Base-by-base conservation (phyloP, 2,329 filamentous ascomycete species). In the Aspergillus sp. region DNA sequence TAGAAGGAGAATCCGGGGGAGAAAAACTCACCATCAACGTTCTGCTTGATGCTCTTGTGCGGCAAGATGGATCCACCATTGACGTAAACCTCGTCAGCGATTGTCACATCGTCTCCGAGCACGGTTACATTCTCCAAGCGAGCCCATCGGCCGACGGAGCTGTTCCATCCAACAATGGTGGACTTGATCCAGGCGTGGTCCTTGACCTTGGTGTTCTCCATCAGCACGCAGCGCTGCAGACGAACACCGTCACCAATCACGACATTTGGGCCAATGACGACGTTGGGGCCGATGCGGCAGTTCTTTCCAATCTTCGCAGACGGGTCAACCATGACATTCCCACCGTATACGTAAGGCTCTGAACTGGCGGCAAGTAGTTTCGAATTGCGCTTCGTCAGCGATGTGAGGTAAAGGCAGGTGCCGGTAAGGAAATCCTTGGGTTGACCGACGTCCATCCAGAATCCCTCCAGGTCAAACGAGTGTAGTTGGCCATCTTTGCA, bases 371-470 rank as follows among this genome's bases (percentile, higher is more conserved):
- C 88, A 55, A 98, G 90, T 64, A 91, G 85, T 82, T 96, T 93
- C 75, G 92, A 91, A 76, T 89, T 88, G 82, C 91, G 93, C 87
- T 97, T 97, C 62, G 93, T 86, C 63, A 98, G 87, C 3, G 92
- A 96, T 51, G 92, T 93, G 56, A 99, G 91, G 83, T 97, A 98
- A 65, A 99, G 86, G 82, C 94, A 98, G 64, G 95, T 98, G 66
- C 94, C 94, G 23, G 91, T 92, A 59, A 99, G 84, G 87, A 98
- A 99, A 77, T 99, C 94, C 84, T 98, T 99, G 71, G 94, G 94
- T 82, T 99, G 94, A 72, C 94, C 94, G 67, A 99, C 92, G 72
- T 98, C 94, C 94, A 98, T 98, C 94, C 94, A 98, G 87, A 96
- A 98, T 71, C 94, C 93, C 69, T 97, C 93, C 31, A 98, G 87